phyloP scores from a whole-genome alignment of 169 alveolate species.

The Perkinsus marinus region DNA sequence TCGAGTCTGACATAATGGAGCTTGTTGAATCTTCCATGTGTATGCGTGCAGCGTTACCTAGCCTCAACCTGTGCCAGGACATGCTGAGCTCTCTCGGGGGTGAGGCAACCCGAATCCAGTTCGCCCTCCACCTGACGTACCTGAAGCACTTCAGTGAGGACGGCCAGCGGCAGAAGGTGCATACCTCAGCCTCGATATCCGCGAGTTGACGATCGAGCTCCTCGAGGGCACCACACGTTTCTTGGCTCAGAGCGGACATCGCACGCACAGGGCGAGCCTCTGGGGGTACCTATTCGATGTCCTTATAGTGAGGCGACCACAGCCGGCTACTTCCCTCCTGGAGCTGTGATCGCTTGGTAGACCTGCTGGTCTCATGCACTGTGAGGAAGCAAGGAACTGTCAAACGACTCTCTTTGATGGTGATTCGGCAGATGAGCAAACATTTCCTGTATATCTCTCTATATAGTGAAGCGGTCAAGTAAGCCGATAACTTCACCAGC shows the following conservation, averaged over 20 bases:
- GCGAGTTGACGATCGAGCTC: not conserved
- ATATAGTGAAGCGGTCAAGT: too few relatives aligned
- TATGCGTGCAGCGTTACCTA: not conserved
- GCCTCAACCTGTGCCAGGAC: not conserved
- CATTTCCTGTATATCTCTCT: too few relatives aligned
- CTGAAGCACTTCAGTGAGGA: not conserved
- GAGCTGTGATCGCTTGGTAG: not conserved
- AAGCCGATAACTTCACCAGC: too few relatives aligned
- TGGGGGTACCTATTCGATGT: not conserved
- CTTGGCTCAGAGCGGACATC: not conserved
- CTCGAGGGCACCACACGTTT: not conserved
- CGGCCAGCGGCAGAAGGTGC: too few relatives aligned
- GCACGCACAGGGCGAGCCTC: not conserved
- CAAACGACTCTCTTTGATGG: too few relatives aligned
- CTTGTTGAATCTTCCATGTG: not conserved
- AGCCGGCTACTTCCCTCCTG: not conserved
- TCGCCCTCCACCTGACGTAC: not conserved
- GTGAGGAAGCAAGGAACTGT: not conserved
- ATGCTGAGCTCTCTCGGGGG: not conserved
- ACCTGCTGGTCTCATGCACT: not conserved
- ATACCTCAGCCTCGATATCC: not conserved
- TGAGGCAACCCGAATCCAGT: not conserved
- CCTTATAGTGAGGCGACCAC: too few relatives aligned
- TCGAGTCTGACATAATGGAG: not conserved
- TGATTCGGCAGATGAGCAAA: too few relatives aligned